These are phyloP conservation scores for Fallopia convolvulus DNA, from an alignment of 148 eudicot species.

Conservation along the genomic window DNA sequence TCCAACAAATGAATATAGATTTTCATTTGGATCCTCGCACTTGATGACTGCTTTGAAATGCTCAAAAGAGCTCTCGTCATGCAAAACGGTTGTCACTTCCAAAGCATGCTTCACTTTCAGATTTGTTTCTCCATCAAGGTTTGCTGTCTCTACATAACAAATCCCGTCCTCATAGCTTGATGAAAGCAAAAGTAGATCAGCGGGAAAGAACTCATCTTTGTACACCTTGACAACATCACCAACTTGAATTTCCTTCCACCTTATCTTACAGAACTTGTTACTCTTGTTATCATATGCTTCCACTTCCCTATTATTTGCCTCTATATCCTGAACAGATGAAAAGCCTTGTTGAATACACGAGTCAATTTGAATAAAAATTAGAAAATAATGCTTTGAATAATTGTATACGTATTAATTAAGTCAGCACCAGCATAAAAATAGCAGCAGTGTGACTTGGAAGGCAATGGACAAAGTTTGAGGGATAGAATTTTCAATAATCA, in stretches of 20 bases:
- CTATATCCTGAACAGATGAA: constrained; percentile 44
- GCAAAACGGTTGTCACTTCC: constrained; percentile 31
- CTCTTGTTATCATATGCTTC: constrained; percentile 27
- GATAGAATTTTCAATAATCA: background rate
- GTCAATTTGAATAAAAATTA: constrained; percentile 1
- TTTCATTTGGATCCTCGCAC: constrained; percentile 48
- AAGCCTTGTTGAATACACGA: background rate
- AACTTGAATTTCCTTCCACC: constrained; percentile 42
- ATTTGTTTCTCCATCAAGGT: constrained; percentile 53
- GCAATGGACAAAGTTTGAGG: background rate
- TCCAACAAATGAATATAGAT: constrained; percentile 39
- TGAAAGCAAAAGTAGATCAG: constrained; percentile 43
- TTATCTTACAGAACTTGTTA: constrained; percentile 17
- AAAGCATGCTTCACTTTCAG: constrained; percentile 43
- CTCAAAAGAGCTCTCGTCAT: constrained; percentile 24
- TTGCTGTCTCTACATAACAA: constrained; percentile 43
- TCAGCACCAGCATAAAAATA: background rate
- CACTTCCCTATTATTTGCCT: constrained; percentile 35
- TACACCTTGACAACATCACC: constrained; percentile 38
- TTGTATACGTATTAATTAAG: background rate
- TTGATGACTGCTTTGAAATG: constrained; percentile 34
- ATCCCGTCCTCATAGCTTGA: constrained; percentile 45
- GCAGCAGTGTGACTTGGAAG: background rate
- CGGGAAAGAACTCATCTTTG: constrained; percentile 44
- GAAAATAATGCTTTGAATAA: background rate